phyloP scores from a whole-genome alignment of 352 stramenopile species.

The Thalassiosira hispida region DNA sequence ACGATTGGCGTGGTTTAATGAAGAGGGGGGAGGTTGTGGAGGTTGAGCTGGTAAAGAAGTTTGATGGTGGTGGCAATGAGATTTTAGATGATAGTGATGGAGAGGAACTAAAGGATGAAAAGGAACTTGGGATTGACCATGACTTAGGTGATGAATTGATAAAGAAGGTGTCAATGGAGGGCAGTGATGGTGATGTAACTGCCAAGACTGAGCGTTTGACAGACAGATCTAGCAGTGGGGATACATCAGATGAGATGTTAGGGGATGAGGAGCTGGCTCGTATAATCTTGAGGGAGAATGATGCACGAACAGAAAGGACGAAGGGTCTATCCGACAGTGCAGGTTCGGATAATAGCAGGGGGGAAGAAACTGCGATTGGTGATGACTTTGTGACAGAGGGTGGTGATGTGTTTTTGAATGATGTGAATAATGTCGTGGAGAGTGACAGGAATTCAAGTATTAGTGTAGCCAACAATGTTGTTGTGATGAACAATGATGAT shows the following conservation, averaged over 20 bases:
- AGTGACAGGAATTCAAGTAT: background rate
- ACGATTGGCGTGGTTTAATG: conserved; percentile 46
- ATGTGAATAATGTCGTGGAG: background rate
- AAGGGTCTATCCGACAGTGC: too few relatives aligned
- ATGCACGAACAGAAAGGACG: too few relatives aligned
- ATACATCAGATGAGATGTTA: too few relatives aligned
- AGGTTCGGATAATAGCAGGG: too few relatives aligned
- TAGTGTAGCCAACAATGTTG: background rate
- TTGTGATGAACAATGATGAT: too few relatives aligned
- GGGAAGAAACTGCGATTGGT: too few relatives aligned
- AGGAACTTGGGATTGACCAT: background rate
- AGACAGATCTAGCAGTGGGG: too few relatives aligned
- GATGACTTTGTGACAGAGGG: too few relatives aligned
- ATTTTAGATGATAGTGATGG: conserved; percentile 6
- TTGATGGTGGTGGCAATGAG: conserved; percentile 1
- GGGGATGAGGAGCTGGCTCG: too few relatives aligned
- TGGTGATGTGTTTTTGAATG: background rate
- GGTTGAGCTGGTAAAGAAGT: conserved; percentile 4
- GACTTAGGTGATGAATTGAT: background rate
- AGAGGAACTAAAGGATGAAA: background rate
- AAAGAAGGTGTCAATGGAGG: background rate
- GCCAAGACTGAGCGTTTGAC: too few relatives aligned
- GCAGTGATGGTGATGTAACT: background rate
- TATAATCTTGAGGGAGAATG: too few relatives aligned
- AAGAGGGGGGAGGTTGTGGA: conserved; percentile 42